These are phyloP conservation scores for Lentinus brumalis DNA, from an alignment of 768 basidiomycete species.

Conservation along the genomic window DNA sequence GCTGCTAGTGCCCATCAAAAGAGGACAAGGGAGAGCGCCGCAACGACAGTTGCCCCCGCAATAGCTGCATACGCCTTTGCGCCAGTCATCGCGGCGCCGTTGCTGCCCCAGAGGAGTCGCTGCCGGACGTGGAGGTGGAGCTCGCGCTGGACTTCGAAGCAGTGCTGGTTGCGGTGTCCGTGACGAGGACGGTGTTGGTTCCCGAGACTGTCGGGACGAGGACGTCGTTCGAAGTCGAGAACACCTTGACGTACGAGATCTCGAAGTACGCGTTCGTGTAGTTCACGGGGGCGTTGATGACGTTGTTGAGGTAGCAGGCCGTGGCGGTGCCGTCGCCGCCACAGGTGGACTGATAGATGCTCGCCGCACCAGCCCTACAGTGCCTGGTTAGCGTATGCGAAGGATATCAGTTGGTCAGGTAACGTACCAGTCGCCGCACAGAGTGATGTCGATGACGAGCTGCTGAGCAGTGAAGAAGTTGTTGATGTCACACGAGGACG, in stretches of 20 bases:
- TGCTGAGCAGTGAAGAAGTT: constrained; percentile 51
- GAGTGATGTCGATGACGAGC: constrained; percentile 57
- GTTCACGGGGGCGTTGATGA: constrained; percentile 46
- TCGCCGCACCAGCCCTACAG: constrained; percentile 51
- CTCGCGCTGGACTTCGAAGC: not conserved
- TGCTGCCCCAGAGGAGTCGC: not conserved
- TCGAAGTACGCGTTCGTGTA: constrained; percentile 61
- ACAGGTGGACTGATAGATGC: constrained; percentile 49
- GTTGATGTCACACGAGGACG: constrained; percentile 45
- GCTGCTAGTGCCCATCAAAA: not conserved
- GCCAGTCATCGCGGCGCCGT: not conserved
- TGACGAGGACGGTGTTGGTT: constrained; percentile 7
- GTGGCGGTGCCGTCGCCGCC: constrained; percentile 38
- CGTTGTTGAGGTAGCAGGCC: constrained; percentile 51
- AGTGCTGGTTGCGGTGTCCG: constrained; percentile 11
- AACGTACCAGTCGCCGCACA: constrained; percentile 55
- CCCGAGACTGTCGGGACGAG: constrained; percentile 11
- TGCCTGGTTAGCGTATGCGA: not conserved
- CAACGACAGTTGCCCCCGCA: constrained; percentile 2
- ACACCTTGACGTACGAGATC: constrained; percentile 59
- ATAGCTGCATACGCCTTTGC: constrained; percentile 5
- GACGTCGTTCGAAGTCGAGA: constrained; percentile 33
- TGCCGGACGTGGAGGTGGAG: not conserved
- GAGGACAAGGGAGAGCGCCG: constrained; percentile 10
- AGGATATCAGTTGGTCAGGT: not conserved